These are phyloP conservation scores for Paramecium biaurelia DNA, from an alignment of 73 alveolate species.

Conservation along the genomic window DNA sequence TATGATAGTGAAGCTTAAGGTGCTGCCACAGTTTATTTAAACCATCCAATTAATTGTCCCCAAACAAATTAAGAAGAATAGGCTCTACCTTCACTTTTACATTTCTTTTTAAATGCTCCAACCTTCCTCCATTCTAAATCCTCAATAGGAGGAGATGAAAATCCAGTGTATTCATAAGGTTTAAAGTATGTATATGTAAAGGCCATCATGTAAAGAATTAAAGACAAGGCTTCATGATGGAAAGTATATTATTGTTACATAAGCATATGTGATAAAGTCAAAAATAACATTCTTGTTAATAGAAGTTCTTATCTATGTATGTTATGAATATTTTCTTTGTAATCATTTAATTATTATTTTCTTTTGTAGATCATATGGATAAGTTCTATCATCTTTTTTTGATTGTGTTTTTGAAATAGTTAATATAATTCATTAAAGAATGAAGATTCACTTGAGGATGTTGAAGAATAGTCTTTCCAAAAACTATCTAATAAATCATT, in stretches of 20 bases:
- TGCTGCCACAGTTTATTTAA: constrained; percentile 57
- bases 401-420: background rate
- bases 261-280: background rate
- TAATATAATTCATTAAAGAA: constrained; percentile 4
- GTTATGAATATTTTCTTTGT: background rate
- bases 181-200: constrained; percentile 56
- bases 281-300: constrained; percentile 2
- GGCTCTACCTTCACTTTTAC: constrained; percentile 43
- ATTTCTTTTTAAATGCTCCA: constrained; percentile 49
- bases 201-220: constrained; percentile 55
- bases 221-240: constrained; percentile 54
- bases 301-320: background rate
- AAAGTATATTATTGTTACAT: constrained; percentile 21
- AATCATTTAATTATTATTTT: background rate
- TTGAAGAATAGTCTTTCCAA: constrained; percentile 27
- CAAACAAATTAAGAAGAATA: constrained; percentile 56
- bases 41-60: constrained; percentile 63
- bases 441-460: background rate
- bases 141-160: constrained; percentile 6
- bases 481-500: background rate
- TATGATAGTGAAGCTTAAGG: constrained; percentile 62
- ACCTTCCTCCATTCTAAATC: constrained; percentile 52
- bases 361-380: background rate
- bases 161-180: constrained; percentile 19
- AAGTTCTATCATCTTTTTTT: background rate